Conservation (phyloP, 257 asterid species). For the Lavandula angustifolia region DNA sequence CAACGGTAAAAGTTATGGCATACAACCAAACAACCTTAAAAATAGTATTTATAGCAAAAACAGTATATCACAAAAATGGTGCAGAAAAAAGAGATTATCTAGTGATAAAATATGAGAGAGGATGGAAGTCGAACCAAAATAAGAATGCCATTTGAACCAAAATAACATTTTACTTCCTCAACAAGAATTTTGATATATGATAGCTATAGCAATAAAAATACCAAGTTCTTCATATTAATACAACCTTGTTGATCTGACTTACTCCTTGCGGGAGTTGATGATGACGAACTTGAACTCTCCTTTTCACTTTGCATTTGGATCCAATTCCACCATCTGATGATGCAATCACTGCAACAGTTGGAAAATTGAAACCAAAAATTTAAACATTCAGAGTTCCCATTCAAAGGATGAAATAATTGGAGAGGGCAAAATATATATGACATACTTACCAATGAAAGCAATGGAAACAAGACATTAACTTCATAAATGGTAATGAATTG, state of each 20-base stretch:
- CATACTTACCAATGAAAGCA: conserved; percentile 85
- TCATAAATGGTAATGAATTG: conserved; percentile 70
- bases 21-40: neutral
- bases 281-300: conserved; percentile 42
- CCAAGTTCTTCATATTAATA: conserved; percentile 16
- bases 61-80: neutral
- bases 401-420: conserved; percentile 8
- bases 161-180: neutral
- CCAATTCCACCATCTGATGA: conserved; percentile 89
- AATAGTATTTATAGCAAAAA: neutral
- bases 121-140: conserved; percentile 4
- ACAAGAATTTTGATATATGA: neutral
- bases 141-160: conserved; percentile 13
- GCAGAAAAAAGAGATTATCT: neutral
- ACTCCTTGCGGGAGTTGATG: conserved; percentile 43
- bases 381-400: conserved; percentile 14
- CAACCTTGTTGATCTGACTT: conserved; percentile 53
- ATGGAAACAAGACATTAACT: conserved; percentile 97
- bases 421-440: conserved; percentile 16
- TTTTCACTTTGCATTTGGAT: conserved; percentile 47
- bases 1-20: neutral
- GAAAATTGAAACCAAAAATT: neutral
- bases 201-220: neutral
- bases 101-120: neutral
- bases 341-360: conserved; percentile 67